Evolutionary conservation across 345 rosid genomes (phyloP), one percentile per base, ranked within the genome.

Genomic region (Lumnitzera racemosa): DNA sequence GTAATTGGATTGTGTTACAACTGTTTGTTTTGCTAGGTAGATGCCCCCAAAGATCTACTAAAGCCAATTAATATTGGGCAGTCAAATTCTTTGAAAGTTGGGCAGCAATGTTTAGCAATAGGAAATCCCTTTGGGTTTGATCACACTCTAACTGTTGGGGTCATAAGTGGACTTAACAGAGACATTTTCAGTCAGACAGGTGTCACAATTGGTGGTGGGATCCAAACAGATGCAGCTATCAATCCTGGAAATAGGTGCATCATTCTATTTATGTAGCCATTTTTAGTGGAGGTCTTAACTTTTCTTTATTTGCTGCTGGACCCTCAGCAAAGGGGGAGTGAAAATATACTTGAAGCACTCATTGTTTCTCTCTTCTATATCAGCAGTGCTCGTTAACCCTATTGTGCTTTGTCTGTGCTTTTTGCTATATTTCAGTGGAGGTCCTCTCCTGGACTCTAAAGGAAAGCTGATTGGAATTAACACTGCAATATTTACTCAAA

Each of bases 151-250:
- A 89, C 98, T 0, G 90, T 80, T 49, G 98, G 98, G 36, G 96
- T 92, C 53, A 79, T 92, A 46, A 92, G 98, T 50, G 98, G 98
- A 71, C 72, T 92, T 68, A 87, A 92, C 69, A 75, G 97, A 2
- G 98, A 92, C 53, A 92, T 89, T 58, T 92, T 84, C 66, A 92
- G 97, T 70, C 83, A 82, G 81, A 75, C 91, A 47, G 98, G 98
- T 61, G 90, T 92, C 46, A 89, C 95, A 13, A 85, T 92, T 62
- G 88, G 96, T 61, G 97, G 98, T 66, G 96, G 96, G 56, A 84
- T 92, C 75, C 97, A 92, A 84, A 92, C 98, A 29, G 98, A 92
- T 85, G 98, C 98, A 15, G 96, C 98, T 27, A 92, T 89, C 67
- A 92, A 92, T 80, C 98, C 98, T 0, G 98, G 98, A 58, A 92